Percentiles rank a stretch among this genome's conserved stretches.
These are phyloP conservation scores for Trifolium fragiferum DNA, from an alignment of 306 rosid genomes.

Conservation along the genomic window DNA sequence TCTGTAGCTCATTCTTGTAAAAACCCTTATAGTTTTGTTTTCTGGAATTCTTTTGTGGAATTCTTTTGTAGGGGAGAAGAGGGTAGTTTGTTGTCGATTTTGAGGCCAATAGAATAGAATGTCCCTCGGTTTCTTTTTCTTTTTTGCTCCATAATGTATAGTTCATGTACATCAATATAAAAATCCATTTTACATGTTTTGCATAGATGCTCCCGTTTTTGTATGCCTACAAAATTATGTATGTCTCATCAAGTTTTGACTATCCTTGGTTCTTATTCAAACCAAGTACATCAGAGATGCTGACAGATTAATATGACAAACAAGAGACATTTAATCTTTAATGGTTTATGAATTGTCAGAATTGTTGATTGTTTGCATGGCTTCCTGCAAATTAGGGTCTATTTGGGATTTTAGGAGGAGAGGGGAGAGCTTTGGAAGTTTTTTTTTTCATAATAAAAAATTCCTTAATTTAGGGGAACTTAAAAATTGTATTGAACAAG, in stretches of 20 bases:
- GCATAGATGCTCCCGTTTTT: background rate
- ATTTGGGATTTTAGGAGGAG: background rate
- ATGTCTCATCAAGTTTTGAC: background rate
- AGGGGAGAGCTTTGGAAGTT: too few relatives aligned
- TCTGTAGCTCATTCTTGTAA: constrained; percentile 47
- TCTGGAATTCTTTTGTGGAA: constrained; percentile 42
- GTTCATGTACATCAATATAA: constrained; percentile 48
- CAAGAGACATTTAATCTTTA: background rate
- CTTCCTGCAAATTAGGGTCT: background rate
- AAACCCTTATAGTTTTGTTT: constrained; percentile 49
- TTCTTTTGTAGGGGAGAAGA: constrained; percentile 47
- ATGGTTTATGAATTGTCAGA: background rate
- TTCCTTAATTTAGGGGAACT: too few relatives aligned
- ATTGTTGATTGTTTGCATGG: constrained; percentile 1
- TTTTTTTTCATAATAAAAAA: too few relatives aligned
- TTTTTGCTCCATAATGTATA: constrained; percentile 40
- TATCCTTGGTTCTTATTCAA: background rate
- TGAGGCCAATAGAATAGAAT: constrained; percentile 49
- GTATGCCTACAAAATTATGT: background rate
- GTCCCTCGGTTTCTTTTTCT: constrained; percentile 29
- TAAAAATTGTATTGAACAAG: too few relatives aligned
- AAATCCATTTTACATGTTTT: constrained; percentile 40
- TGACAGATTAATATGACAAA: background rate
- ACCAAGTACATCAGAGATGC: background rate
- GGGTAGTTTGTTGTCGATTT: constrained; percentile 40